Evolutionary conservation across 768 basidiomycete genomes (phyloP), one percentile per base, ranked within the genome.

Genomic region (Kwoniella sp.): DNA sequence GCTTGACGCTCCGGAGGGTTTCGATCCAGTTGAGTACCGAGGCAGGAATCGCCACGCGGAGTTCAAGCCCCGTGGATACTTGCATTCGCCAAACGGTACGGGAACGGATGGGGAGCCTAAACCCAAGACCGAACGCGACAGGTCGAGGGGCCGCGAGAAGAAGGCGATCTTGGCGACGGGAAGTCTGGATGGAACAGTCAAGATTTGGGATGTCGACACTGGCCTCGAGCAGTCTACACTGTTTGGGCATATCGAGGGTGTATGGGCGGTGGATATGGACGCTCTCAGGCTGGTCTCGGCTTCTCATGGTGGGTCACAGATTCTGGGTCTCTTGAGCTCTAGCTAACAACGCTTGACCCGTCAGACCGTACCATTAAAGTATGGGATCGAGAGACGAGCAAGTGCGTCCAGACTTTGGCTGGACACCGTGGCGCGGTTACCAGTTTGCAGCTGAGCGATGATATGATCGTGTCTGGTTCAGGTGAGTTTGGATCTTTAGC

Each of bases 241-340:
- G 57, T 99, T 99, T 72, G 95, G 92, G 1, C 92, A 96, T 73
- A 91, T 98, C 63, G 95, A 99, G 70, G 95, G 95, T 47, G 90
- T 99, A 15, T 99, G 95, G 95, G 85, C 84, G 3, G 87, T 98
- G 26, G 90, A 89, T 20, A 84, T 86, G 60, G 91, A 99, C 73
- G 87, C 89, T 69, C 79, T 98, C 65, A 79, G 93, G 46, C 77
- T 99, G 42, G 90, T 91, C 22, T 91, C 88, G 46, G 92, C 84
- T 6, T 92, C 89, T 66, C 93, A 98, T 69, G 83, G 91, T 89
- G 43, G 56, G 82, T 71, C 28, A 26, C 31, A n/a, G n/a, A n/a
- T n/a, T n/a, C n/a, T n/a, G n/a, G n/a, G n/a, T n/a, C n/a, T n/a
- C n/a, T n/a, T n/a, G n/a, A n/a, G n/a, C n/a, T n/a, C 29, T 22